Evolutionary conservation across 768 basidiomycete genomes (phyloP).

Genomic region (Mycena olivaceomarginata): DNA sequence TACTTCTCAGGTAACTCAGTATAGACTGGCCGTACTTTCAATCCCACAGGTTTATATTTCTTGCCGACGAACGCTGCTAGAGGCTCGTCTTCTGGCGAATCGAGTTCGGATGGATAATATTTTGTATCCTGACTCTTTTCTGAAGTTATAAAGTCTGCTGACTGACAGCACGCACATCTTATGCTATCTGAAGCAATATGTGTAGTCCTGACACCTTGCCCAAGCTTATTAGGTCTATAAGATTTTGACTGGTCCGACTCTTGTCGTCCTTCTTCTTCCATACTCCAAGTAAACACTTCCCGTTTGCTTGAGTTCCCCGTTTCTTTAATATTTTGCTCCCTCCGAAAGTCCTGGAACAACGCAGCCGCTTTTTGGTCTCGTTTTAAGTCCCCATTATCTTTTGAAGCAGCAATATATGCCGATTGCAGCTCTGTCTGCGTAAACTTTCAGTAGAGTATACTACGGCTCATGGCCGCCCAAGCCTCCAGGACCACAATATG

Average conservation of each 20-base stretch:
- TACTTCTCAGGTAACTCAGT: too few species aligned
- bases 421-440: slow-evolving; percentile 4
- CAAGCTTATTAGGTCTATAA: not conserved
- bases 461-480: too few species aligned
- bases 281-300: not conserved
- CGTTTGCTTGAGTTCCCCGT: not conserved
- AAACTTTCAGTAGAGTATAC: too few species aligned
- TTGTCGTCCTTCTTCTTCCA: not conserved
- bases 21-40: too few species aligned
- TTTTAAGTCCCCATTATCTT: not conserved
- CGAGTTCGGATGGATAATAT: too few species aligned
- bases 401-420: slow-evolving; percentile 12
- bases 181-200: not conserved
- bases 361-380: not conserved
- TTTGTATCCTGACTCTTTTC: too few species aligned
- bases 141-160: not conserved
- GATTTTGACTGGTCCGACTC: not conserved
- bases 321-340: not conserved
- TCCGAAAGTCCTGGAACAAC: slow-evolving; percentile 10
- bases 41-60: too few species aligned
- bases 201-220: not conserved
- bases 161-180: not conserved
- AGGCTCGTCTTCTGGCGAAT: too few species aligned
- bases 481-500: too few species aligned
- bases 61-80: too few species aligned